These are phyloP conservation scores for Neurospora sp. DNA, from an alignment of 495 filamentous ascomycete genomes.

Conservation along the genomic window DNA sequence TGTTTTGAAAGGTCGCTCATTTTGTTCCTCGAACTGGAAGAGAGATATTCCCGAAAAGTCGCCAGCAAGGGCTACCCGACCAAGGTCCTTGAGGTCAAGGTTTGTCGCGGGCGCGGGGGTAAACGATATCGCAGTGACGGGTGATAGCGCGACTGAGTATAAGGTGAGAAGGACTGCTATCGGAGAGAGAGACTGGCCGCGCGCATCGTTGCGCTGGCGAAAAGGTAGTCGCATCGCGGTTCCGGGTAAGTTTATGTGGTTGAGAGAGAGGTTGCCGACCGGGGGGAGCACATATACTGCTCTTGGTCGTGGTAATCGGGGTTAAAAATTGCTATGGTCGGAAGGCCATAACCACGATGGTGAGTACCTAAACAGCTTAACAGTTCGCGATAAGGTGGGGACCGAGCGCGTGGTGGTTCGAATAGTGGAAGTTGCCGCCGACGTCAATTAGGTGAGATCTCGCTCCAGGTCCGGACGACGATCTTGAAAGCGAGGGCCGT, in stretches of 20 bases:
- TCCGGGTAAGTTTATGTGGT: slow-evolving; percentile 1
- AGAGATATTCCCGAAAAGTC: slow-evolving; percentile 88
- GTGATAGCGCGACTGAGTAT: slow-evolving; percentile 30
- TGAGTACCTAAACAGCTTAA: not conserved
- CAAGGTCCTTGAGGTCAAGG: slow-evolving; percentile 71
- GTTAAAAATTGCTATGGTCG: slow-evolving; percentile 9
- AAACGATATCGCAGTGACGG: slow-evolving; percentile 55
- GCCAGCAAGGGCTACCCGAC: slow-evolving; percentile 76
- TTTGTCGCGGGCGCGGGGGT: slow-evolving; percentile 61
- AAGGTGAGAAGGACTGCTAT: slow-evolving; percentile 27
- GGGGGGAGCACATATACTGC: slow-evolving; percentile 9
- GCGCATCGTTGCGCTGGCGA: slow-evolving; percentile 24
- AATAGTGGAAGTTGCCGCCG: slow-evolving; percentile 1
- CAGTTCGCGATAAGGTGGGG: not conserved
- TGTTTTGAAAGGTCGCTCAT: slow-evolving; percentile 49
- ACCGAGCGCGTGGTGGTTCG: not conserved
- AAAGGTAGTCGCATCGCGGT: slow-evolving; percentile 32
- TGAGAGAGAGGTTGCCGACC: slow-evolving; percentile 5
- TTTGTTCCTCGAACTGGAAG: slow-evolving; percentile 75
- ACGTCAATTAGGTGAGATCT: slow-evolving; percentile 2
- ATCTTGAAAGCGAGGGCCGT: not conserved
- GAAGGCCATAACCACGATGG: slow-evolving; percentile 13
- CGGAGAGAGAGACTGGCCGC: slow-evolving; percentile 12
- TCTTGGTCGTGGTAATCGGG: slow-evolving; percentile 9
- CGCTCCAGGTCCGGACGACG: not conserved